phyloP scores from a whole-genome alignment of 1,284 basidiomycete genomes.

The Ganoderma sinense region DNA sequence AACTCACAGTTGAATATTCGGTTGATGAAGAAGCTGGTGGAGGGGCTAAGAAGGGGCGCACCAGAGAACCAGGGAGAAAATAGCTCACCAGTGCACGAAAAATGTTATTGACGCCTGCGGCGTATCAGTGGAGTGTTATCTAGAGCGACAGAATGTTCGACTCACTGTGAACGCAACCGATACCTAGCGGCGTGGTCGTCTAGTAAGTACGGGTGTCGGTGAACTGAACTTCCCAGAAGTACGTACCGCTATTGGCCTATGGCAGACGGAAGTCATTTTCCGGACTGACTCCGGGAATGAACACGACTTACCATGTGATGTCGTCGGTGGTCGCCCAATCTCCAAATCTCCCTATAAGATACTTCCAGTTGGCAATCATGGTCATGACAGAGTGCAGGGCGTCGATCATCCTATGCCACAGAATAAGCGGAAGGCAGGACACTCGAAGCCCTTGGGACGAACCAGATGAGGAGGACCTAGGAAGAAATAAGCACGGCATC shows the following conservation, averaged over 20 bases:
- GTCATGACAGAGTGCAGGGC: constrained; percentile 25
- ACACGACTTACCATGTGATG: constrained; percentile 22
- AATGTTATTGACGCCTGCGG: constrained; percentile 27
- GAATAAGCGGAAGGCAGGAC: background rate
- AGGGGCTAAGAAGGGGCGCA: background rate
- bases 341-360: constrained; percentile 27
- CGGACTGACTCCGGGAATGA: background rate
- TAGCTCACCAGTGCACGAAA: constrained; percentile 31
- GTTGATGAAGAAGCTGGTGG: constrained; percentile 29
- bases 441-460: background rate
- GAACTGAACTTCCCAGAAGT: too few relatives aligned
- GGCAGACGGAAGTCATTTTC: constrained; percentile 27
- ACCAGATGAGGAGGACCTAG: constrained; percentile 32
- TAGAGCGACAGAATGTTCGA: constrained; percentile 31
- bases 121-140: background rate
- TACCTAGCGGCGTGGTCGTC: constrained; percentile 14
- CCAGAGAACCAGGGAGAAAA: background rate
- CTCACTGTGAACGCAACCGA: constrained; percentile 26
- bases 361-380: constrained; percentile 27
- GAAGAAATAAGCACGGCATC: background rate
- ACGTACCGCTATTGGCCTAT: constrained; percentile 29
- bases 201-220: background rate
- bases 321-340: constrained; percentile 23
- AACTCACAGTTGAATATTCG: constrained; percentile 31
- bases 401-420: constrained; percentile 22